phyloP scores from a whole-genome alignment of 2,329 filamentous ascomycete species.

The Lasiodiplodia sp. region DNA sequence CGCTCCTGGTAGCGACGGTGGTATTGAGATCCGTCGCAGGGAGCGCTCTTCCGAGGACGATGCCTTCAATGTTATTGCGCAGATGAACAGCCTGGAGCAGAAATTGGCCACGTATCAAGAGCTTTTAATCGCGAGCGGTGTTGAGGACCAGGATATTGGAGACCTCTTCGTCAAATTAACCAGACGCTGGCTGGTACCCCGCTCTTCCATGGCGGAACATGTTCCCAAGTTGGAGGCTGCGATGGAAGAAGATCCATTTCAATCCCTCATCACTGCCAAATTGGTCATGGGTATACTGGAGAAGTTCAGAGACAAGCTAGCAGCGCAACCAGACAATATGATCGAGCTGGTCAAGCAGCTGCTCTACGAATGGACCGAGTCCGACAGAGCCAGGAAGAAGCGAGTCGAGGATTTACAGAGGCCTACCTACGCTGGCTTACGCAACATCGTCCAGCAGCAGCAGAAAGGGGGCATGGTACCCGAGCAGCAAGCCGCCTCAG shows the following conservation, averaged over 20 bases:
- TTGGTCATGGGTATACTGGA: slow-evolving; percentile 72
- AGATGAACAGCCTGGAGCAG: slow-evolving; percentile 40
- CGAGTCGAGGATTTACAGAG: slow-evolving; percentile 32
- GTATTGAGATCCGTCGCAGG: slow-evolving; percentile 61
- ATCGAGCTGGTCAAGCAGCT: slow-evolving; percentile 70
- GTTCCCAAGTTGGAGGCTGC: slow-evolving; percentile 33
- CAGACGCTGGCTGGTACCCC: slow-evolving; percentile 61
- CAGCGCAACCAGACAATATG: slow-evolving; percentile 69
- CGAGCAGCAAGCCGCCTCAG: background rate
- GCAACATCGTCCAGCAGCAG: slow-evolving; percentile 37
- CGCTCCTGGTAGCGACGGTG: slow-evolving; percentile 53
- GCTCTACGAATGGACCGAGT: slow-evolving; percentile 54
- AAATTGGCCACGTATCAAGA: slow-evolving; percentile 38
- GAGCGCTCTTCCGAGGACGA: slow-evolving; percentile 86
- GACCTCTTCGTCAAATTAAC: slow-evolving; percentile 68
- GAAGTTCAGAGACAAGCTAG: slow-evolving; percentile 67
- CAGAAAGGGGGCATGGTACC: background rate
- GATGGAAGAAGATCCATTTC: slow-evolving; percentile 53
- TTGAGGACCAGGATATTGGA: slow-evolving; percentile 63
- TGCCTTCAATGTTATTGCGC: slow-evolving; percentile 86
- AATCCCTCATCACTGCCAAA: slow-evolving; percentile 64
- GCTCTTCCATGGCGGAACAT: slow-evolving; percentile 30
- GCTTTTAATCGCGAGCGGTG: slow-evolving; percentile 57
- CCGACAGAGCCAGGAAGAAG: slow-evolving; percentile 55
- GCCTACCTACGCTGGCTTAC: slow-evolving; percentile 39